Base-by-base conservation (phyloP, 768 basidiomycete genomes). In the Boletus rubropictus region DNA sequence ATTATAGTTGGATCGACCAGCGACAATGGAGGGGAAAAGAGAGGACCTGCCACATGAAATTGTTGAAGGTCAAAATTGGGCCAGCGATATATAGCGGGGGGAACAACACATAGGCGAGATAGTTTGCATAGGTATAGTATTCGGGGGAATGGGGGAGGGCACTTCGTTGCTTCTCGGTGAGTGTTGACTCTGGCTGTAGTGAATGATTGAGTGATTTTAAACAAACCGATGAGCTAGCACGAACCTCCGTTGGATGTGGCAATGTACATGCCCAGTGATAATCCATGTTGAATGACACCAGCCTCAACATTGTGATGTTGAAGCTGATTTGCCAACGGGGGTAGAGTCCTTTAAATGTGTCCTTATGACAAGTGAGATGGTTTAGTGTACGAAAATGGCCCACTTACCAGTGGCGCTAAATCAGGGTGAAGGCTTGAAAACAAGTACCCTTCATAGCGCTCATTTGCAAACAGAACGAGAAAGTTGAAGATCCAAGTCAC, bases 41-140 rank as follows among this genome's bases (percentile, higher is more conserved):
- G 60, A 76, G 50, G 32, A 91, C 91, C 82, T 97, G 95, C 82
- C 86, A 89, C 58, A 90, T 70, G 62, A 91, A 98, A 63, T 96
- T 90, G 59, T 95, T 95, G 73, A 91, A 98, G 0, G 94, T 87
- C 63, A 98, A 80, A 55, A 98, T 94, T 0, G 96, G 96, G 0
- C 96, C 95, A 2, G 89, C 94, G 42, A 98, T 88, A 62, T 97
- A 99, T 10, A 98, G 71, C 1, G 96, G 94, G 1, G 94, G 81
- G 60, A 98, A 99, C 7, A 97, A 68, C n/a, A 77, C 74, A 60
- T 97, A 98, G 20, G 87, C 76, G 9, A 96, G 43, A 63, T 90
- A 95, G 58, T 86, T 86, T 15, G 68, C 39, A 53, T 81, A 84
- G 2, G 79, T 76, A 61, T 93, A 96, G 42, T 74, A 65, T 10